Evolutionary conservation across 2,329 filamentous ascomycete genomes (phyloP).

Genomic region (Cladosporium sp.): DNA sequence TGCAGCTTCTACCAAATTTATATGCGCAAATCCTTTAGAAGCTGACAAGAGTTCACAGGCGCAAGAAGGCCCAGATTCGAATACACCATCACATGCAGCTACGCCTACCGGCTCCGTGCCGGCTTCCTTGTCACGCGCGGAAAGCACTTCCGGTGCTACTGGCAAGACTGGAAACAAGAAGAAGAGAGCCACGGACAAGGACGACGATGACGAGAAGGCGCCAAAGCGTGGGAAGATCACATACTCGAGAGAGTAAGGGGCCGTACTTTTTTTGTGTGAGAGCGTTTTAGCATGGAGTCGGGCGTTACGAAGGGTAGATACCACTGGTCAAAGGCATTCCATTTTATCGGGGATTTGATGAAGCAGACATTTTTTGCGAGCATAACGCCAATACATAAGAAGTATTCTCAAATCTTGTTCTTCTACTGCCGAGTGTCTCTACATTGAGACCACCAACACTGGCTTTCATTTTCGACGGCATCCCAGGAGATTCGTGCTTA

Average conservation of each 20-base stretch:
- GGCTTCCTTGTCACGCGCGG: conserved; percentile 38
- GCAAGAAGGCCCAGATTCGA: conserved; percentile 30
- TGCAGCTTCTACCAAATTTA: too few species aligned
- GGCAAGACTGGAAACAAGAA: conserved; percentile 42
- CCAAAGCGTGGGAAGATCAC: conserved; percentile 48
- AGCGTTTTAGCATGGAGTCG: conserved; percentile 14
- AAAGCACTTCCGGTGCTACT: conserved; percentile 34
- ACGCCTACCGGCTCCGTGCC: conserved; percentile 46
- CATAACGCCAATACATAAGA: too few species aligned
- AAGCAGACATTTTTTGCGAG: not conserved
- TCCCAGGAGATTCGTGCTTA: too few species aligned
- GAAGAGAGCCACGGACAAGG: conserved; percentile 41
- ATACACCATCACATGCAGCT: conserved; percentile 44
- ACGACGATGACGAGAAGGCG: conserved; percentile 43
- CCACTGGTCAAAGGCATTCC: not conserved
- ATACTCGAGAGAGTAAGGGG: conserved; percentile 44
- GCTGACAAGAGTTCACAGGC: conserved; percentile 15
- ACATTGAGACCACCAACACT: too few species aligned
- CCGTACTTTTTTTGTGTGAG: not conserved
- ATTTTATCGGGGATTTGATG: not conserved
- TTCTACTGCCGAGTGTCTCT: too few species aligned
- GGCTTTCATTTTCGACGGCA: too few species aligned
- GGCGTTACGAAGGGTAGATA: conserved; percentile 9
- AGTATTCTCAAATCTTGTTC: too few species aligned
- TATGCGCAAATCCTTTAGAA: not conserved